Base-by-base conservation (phyloP, 2,329 filamentous ascomycete genomes). In the Juglanconis oblonga region DNA sequence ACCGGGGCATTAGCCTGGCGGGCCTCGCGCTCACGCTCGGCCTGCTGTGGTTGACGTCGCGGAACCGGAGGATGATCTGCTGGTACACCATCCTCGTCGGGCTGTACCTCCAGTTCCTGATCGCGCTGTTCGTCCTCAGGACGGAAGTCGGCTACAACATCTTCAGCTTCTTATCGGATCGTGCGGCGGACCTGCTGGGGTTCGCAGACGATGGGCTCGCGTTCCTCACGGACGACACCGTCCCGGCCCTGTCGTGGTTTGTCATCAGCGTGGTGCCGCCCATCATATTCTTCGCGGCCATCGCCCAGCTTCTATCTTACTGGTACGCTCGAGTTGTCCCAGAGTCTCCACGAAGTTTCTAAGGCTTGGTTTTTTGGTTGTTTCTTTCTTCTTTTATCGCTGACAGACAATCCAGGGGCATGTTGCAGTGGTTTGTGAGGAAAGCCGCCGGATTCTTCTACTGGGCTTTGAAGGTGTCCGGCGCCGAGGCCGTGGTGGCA, bases 231-330 rank as follows among this genome's bases (percentile, higher is more conserved):
- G 76, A 78, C 13, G 57, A 67, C 0, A 72, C 73, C 7, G 77
- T 80, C 5, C 70, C 77, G 3, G 40, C 74, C 3, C 69, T 80
- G 1, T 66, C 68, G 4, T 92, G 83, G 83, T 97, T 96, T 83
- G 80, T 97, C 64, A 81, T 89, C 53, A 79, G 81, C 53, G 92
- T 96, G 64, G 82, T 96, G n/a, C 92, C 93, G 0, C 87, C 93
- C 68, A 96, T 97, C 75, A 91, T 97, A 78, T 97, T 97, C 85
- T 97, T 97, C 85, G 90, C 97, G 61, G 87, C 92, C 1, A 81
- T 97, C n/a, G 91, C 96, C 32, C 90, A 96, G 75, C 84, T 97
- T 13, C 76, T 96, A 48, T 96, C 91, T 79, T 89, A 93, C 79
- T 81, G 81, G 68, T 50, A 51, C 31, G 55, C 24, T 6, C 14